Evolutionary conservation across 2,329 filamentous ascomycete genomes (phyloP).

Genomic region (Xylariaceae sp.): DNA sequence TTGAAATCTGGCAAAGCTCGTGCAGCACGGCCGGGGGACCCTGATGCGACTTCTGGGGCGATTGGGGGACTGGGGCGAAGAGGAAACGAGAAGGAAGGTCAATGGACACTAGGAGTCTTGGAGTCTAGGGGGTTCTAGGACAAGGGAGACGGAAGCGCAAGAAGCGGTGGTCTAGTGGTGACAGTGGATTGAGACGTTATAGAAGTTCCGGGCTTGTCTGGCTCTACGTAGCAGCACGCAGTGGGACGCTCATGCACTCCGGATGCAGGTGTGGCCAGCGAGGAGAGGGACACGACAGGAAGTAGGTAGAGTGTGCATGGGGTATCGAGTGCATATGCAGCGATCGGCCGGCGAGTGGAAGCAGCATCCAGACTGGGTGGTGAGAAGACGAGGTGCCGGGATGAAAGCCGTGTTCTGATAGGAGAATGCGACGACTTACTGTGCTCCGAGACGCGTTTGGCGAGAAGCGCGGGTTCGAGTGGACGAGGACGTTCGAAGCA

Average conservation of each 20-base stretch:
- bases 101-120: background rate
- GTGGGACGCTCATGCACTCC: constrained; percentile 39
- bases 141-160: constrained; percentile 32
- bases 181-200: constrained; percentile 28
- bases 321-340: constrained; percentile 43
- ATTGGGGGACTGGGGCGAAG: background rate
- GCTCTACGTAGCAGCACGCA: constrained; percentile 25
- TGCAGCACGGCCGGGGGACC: constrained; percentile 15
- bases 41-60: constrained; percentile 7
- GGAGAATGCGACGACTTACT: constrained; percentile 32
- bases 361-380: constrained; percentile 11
- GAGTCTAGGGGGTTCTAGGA: constrained; percentile 30
- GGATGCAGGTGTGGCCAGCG: constrained; percentile 43
- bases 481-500: constrained; percentile 35
- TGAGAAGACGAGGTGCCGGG: constrained; percentile 27
- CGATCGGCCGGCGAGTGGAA: constrained; percentile 43
- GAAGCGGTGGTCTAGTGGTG: constrained; percentile 21
- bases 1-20: constrained; percentile 33
- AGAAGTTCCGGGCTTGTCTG: constrained; percentile 21
- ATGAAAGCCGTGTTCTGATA: constrained; percentile 34
- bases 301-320: constrained; percentile 28
- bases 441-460: constrained; percentile 36
- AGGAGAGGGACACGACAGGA: constrained; percentile 44
- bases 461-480: constrained; percentile 36
- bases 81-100: constrained; percentile 14